phyloP scores from a whole-genome alignment of 2,329 filamentous ascomycete genomes.

The Fusarium sp. region DNA sequence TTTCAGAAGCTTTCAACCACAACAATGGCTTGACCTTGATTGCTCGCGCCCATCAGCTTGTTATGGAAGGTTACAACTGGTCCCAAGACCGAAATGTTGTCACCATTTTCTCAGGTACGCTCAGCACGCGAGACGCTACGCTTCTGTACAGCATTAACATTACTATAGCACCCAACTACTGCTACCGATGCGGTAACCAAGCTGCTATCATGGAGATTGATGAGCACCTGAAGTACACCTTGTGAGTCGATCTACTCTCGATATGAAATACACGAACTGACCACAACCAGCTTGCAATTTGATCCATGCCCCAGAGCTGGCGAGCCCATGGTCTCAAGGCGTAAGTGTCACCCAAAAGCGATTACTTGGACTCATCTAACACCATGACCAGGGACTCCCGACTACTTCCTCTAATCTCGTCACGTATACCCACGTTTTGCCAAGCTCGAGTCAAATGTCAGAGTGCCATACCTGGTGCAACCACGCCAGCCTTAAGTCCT shows the following conservation, averaged over 20 bases:
- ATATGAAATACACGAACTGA: conserved; percentile 36
- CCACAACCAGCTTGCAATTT: conserved; percentile 83
- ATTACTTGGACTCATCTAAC: conserved; percentile 1
- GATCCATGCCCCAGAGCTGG: conserved; percentile 97
- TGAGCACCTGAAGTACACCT: conserved; percentile 98
- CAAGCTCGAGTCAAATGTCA: conserved; percentile 34
- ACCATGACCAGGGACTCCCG: conserved; percentile 73
- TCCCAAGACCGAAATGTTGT: conserved; percentile 98
- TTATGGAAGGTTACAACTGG: conserved; percentile 99
- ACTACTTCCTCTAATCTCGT: conserved; percentile 90
- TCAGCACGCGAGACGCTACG: not conserved
- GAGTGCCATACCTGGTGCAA: conserved; percentile 21
- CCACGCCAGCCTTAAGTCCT: conserved; percentile 23
- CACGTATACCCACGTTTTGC: conserved; percentile 40
- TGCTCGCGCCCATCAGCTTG: conserved; percentile 94
- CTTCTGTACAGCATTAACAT: conserved; percentile 1
- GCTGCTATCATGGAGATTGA: conserved; percentile 99
- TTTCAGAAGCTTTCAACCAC: conserved; percentile 98
- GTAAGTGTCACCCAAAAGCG: conserved; percentile 54
- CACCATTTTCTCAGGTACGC: conserved; percentile 92
- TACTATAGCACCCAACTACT: conserved; percentile 82
- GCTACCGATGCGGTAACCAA: conserved; percentile 98
- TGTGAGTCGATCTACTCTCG: conserved; percentile 70
- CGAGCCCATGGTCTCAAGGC: conserved; percentile 98
- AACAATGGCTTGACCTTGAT: conserved; percentile 98